Percentiles rank a stretch among this genome's conserved stretches.
Evolutionary conservation across 2,329 filamentous ascomycete genomes (phyloP).

Genomic region (Aspergillus texensis): DNA sequence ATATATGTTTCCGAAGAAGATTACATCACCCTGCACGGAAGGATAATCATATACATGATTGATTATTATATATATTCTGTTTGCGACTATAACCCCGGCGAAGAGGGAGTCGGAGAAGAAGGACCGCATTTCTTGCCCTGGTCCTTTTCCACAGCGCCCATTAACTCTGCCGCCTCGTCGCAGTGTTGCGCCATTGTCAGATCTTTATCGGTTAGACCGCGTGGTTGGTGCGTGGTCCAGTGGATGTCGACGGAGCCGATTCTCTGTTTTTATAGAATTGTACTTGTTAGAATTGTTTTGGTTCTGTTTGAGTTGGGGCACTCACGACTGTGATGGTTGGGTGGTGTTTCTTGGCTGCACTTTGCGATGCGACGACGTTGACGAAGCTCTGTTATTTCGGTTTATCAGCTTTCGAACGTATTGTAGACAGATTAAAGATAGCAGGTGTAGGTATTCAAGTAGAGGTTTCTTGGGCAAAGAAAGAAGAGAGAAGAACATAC

Average conservation of each 20-base stretch:
- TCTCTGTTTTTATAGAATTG: conserved; percentile 22
- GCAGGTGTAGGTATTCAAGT: neutral
- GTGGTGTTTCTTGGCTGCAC: conserved; percentile 42
- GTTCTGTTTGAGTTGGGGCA: neutral
- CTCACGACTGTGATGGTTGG: conserved; percentile 41
- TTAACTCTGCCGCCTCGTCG: conserved; percentile 37
- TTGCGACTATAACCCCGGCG: neutral
- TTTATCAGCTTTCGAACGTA: neutral
- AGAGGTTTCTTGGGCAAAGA: neutral
- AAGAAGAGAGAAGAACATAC: conserved; percentile 25
- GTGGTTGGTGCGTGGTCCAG: conserved; percentile 45
- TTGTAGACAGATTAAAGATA: neutral
- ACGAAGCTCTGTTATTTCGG: conserved; percentile 35
- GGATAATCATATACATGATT: neutral
- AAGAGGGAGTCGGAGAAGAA: neutral
- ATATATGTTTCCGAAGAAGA: neutral
- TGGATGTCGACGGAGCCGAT: conserved; percentile 42
- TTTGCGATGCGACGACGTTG: conserved; percentile 40
- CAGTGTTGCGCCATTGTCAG: conserved; percentile 40
- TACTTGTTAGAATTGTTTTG: conserved; percentile 14
- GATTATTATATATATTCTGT: neutral
- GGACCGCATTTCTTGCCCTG: conserved; percentile 34
- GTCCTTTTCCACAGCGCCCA: conserved; percentile 35
- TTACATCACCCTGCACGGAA: neutral
- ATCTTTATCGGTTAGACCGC: conserved; percentile 43